Conservation (phyloP, 2,329 filamentous ascomycete genomes). For the Pestalotiopsis sp. region DNA sequence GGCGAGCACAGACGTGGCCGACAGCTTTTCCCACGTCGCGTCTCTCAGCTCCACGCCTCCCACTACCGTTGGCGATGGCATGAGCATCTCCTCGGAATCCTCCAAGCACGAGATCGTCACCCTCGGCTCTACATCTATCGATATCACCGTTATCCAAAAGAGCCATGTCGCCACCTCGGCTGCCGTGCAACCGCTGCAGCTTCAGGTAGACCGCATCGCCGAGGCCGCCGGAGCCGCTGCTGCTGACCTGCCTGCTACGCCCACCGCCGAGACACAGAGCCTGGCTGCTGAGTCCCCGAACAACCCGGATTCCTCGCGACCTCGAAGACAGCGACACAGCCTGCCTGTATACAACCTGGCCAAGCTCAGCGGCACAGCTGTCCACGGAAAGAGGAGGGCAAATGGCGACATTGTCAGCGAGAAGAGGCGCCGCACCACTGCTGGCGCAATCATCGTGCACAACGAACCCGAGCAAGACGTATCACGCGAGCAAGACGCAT, state of each 20-base stretch:
- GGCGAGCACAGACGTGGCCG: conserved; percentile 34
- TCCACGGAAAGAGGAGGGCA: conserved; percentile 59
- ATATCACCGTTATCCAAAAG: conserved; percentile 40
- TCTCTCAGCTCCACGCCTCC: conserved; percentile 66
- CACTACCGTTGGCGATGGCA: conserved; percentile 66
- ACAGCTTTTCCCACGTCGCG: conserved; percentile 54
- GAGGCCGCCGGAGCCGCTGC: conserved; percentile 17
- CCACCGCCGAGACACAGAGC: neutral
- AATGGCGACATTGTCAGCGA: conserved; percentile 52
- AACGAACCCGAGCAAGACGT: neutral
- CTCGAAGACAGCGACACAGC: conserved; percentile 57
- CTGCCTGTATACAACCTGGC: conserved; percentile 69
- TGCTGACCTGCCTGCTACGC: conserved; percentile 10
- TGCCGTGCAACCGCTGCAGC: conserved; percentile 26
- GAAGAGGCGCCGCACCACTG: conserved; percentile 47
- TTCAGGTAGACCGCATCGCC: conserved; percentile 16
- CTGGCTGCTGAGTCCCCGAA: conserved; percentile 22
- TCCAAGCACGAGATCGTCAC: conserved; percentile 62
- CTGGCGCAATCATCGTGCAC: conserved; percentile 31
- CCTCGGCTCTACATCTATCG: conserved; percentile 53
- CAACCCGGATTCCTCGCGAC: conserved; percentile 41
- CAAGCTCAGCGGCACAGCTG: conserved; percentile 63
- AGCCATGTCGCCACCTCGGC: conserved; percentile 26
- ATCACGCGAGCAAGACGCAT: conserved; percentile 27
- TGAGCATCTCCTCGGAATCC: conserved; percentile 58